phyloP scores from a whole-genome alignment of 192 early-diverging fungal species.

The Coemansia sp. region DNA sequence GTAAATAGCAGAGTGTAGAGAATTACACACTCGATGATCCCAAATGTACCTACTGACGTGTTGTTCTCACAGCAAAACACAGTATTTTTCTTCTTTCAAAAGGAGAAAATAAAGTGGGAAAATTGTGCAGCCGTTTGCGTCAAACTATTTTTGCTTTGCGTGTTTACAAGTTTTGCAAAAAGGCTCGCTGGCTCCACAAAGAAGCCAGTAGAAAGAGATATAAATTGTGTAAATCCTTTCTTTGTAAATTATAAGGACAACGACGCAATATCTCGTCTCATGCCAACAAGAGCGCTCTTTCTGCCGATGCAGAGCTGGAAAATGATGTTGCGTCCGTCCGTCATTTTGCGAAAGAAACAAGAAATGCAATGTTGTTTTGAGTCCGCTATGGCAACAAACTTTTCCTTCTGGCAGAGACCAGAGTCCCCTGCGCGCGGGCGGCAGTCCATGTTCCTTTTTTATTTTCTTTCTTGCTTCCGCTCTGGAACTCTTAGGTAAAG shows the following conservation, averaged over 20 bases:
- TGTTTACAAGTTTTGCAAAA: not conserved
- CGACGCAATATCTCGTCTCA: not conserved
- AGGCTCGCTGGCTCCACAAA: not conserved
- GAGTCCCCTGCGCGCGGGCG: not conserved
- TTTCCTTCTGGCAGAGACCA: not conserved
- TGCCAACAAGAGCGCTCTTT: not conserved
- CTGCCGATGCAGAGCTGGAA: not conserved
- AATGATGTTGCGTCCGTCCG: not conserved
- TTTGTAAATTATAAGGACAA: not conserved
- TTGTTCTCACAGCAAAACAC: too few relatives aligned
- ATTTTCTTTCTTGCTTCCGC: too few relatives aligned
- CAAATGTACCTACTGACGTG: too few relatives aligned
- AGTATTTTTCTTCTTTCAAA: too few relatives aligned
- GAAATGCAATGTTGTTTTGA: not conserved
- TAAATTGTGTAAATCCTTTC: not conserved
- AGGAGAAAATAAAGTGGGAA: too few relatives aligned
- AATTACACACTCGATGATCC: too few relatives aligned
- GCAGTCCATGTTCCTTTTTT: not conserved
- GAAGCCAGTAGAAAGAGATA: not conserved
- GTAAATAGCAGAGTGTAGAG: too few relatives aligned
- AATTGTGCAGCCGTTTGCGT: not conserved
- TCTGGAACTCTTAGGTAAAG: not conserved
- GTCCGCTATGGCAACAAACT: not conserved
- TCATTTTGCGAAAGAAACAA: slow-evolving; percentile 1
- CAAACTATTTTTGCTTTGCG: not conserved